Evolutionary conservation across 192 early-diverging fungal genomes (phyloP).

Genomic region (Dispira simplex): DNA sequence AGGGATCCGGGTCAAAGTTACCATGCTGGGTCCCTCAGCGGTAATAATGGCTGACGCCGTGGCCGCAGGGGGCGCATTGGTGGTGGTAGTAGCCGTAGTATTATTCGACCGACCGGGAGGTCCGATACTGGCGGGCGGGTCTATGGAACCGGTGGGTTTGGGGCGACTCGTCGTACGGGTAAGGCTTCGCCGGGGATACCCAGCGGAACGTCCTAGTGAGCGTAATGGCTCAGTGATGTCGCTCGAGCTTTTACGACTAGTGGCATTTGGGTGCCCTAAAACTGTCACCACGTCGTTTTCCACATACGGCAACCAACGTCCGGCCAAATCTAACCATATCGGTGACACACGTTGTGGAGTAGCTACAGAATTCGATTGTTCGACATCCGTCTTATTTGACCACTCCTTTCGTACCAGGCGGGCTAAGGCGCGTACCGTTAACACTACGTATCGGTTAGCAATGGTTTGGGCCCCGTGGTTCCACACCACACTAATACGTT

Average conservation of each 20-base stretch:
- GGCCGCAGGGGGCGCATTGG: no score
- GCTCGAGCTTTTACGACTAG: background rate
- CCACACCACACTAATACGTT: slow-evolving; percentile 7
- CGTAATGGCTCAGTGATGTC: background rate
- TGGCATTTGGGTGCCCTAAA: background rate
- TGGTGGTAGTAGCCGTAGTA: no score
- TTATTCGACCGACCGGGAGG: background rate
- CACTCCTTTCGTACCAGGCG: background rate
- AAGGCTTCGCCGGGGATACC: background rate
- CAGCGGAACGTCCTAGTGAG: background rate
- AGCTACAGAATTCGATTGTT: background rate
- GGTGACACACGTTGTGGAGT: background rate
- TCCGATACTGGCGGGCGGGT: background rate
- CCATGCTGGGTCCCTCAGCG: background rate
- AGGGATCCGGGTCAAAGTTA: background rate
- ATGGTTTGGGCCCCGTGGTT: slow-evolving; percentile 2
- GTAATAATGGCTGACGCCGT: background rate
- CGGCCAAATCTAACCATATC: background rate
- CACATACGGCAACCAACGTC: background rate
- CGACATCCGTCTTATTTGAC: background rate
- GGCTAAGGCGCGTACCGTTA: background rate
- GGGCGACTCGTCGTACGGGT: background rate
- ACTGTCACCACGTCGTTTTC: background rate
- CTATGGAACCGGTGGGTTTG: background rate
- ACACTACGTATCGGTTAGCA: background rate